Evolutionary conservation across 768 basidiomycete genomes (phyloP).

Genomic region (Dacryopinax primogenitus): DNA sequence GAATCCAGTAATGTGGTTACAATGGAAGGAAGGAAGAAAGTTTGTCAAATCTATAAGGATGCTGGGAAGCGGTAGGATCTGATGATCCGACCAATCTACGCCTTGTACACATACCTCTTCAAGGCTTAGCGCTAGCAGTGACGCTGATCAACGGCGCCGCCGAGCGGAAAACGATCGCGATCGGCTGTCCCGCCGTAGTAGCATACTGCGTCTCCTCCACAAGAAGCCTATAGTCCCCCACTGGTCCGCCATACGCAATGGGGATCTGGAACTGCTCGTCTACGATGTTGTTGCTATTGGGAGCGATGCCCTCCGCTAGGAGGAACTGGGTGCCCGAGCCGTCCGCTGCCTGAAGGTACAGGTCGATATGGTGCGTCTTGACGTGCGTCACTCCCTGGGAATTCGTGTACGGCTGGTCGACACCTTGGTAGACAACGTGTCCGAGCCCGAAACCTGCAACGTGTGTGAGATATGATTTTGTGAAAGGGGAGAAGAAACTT

Average conservation of each 20-base stretch:
- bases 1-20: too few relatives aligned
- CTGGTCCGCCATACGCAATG: background rate
- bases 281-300: background rate
- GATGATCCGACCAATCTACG: too few relatives aligned
- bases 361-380: conserved; percentile 7
- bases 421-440: conserved; percentile 8
- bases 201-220: conserved; percentile 3
- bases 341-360: background rate
- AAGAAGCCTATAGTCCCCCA: background rate
- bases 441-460: conserved; percentile 1
- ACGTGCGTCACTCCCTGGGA: background rate
- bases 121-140: background rate
- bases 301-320: background rate
- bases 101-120: background rate
- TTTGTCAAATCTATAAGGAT: too few relatives aligned
- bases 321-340: background rate
- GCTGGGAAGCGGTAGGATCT: too few relatives aligned
- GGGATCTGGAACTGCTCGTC: conserved; percentile 6
- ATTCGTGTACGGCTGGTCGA: background rate
- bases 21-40: too few relatives aligned
- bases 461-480: background rate
- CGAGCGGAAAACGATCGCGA: background rate
- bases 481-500: background rate
- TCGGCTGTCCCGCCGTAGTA: background rate
- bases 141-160: conserved; percentile 3